Base-by-base conservation (phyloP, 129 eudicot species). In the Flaveria linearis region DNA sequence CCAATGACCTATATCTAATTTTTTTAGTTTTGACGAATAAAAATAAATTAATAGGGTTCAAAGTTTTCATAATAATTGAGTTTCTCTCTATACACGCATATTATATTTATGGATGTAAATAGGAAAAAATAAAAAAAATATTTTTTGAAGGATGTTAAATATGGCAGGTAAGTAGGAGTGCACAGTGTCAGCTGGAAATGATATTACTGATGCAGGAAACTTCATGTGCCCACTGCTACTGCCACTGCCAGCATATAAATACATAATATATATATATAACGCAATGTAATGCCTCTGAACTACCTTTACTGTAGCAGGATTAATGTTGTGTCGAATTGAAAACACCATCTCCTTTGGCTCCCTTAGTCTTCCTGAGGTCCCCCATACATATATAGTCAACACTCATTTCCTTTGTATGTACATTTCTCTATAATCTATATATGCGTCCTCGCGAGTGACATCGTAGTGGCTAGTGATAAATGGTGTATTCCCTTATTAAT, bases 211-310 rank as follows among this genome's bases (percentile, higher is more conserved):
- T 63, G 78, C 78, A 71, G 83, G 83, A 72, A 64, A 79, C 13
- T 79, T 79, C 83, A 79, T 79, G 83, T 79, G 83, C 68, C 23
- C 69, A 64, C 69, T 64, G 69, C 41, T 57, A 63, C 68, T 20
- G 71, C 9, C n/a, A 5, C 17, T 61, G 30, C 14, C 39, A 33
- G 7, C 39, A 5, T 33, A 33, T 33, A 33, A 33, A 4, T 33
- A 33, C 6, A 33, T 33, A 33, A 28, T 20, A 28, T 28, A 28
- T 28, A 2, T 28, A 28, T 28, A 42, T 42, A 2, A 9, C 50
- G 9, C 9, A 4, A 3, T 62, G 25, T 71, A 62, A 79, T 79
- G 73, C 65, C 67, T 72, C 78, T 79, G 83, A 72, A 79, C 83
- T 39, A 79, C 83, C 28, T 71, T 63, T 63, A 12, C 83, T 79